These are phyloP conservation scores for Albophoma yamanashiensis DNA, from an alignment of 2,329 filamentous ascomycete species.

Conservation along the genomic window DNA sequence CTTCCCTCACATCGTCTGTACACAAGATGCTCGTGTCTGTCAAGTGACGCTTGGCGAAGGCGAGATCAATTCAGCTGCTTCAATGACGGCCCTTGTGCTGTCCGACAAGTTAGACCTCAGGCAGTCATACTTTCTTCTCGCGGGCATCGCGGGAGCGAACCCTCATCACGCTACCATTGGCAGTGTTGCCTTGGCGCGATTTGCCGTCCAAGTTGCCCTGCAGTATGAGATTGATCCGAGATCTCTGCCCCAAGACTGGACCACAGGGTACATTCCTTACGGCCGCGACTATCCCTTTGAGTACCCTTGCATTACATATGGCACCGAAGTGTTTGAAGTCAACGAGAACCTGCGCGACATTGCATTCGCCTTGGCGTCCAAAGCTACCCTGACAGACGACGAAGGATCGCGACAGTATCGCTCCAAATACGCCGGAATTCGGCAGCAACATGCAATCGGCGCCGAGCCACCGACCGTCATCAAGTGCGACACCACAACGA, in stretches of 20 bases:
- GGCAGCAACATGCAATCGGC: slow-evolving; percentile 27
- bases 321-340: slow-evolving; percentile 60
- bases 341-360: slow-evolving; percentile 45
- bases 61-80: slow-evolving; percentile 66
- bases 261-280: slow-evolving; percentile 59
- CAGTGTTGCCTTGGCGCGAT: slow-evolving; percentile 57
- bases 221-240: slow-evolving; percentile 67
- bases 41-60: slow-evolving; percentile 58
- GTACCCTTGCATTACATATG: slow-evolving; percentile 51
- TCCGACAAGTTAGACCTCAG: slow-evolving; percentile 53
- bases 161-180: slow-evolving; percentile 56
- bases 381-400: slow-evolving; percentile 42
- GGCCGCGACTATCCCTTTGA: slow-evolving; percentile 42
- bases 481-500: slow-evolving; percentile 58
- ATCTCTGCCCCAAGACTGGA: slow-evolving; percentile 54
- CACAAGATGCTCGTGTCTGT: slow-evolving; percentile 48
- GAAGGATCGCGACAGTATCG: slow-evolving; percentile 40
- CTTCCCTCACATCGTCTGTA: slow-evolving; percentile 56
- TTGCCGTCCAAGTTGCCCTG: slow-evolving; percentile 61
- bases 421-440: slow-evolving; percentile 35
- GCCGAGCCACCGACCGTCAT: slow-evolving; percentile 42
- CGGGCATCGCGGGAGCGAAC: slow-evolving; percentile 65
- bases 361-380: slow-evolving; percentile 38
- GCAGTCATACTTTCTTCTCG: slow-evolving; percentile 59
- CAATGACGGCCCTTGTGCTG: slow-evolving; percentile 52